phyloP scores from a whole-genome alignment of 176 grass and related monocot genomes.

The Aegilops speltoides region DNA sequence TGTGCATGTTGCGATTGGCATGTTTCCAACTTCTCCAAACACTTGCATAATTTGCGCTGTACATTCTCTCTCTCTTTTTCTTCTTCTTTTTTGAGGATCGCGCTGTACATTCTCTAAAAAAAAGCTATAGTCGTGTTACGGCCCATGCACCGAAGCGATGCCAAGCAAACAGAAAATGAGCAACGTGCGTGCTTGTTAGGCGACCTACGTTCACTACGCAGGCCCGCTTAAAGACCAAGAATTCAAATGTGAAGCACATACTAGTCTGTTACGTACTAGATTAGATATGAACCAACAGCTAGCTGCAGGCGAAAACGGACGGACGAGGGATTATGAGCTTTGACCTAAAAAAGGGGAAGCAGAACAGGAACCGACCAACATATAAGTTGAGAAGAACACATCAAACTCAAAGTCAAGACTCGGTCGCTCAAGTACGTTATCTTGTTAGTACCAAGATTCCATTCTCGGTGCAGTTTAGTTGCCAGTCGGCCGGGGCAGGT shows the following conservation, averaged over 20 bases:
- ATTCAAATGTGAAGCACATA: too few relatives aligned
- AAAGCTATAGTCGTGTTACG: too few relatives aligned
- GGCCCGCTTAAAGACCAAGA: background rate
- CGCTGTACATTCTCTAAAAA: too few relatives aligned
- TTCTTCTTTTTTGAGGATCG: too few relatives aligned
- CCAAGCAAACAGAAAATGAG: too few relatives aligned
- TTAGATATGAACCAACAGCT: conserved; percentile 18
- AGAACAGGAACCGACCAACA: background rate
- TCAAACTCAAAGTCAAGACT: background rate
- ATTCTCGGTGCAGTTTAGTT: background rate
- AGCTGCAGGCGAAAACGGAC: background rate
- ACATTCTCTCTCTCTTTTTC: too few relatives aligned
- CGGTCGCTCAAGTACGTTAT: background rate
- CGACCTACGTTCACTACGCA: background rate
- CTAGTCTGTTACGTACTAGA: too few relatives aligned
- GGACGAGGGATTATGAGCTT: background rate
- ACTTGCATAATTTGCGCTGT: too few relatives aligned
- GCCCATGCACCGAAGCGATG: too few relatives aligned
- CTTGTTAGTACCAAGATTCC: background rate
- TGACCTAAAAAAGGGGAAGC: conserved; percentile 23
- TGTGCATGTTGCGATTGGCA: too few relatives aligned
- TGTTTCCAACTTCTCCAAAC: too few relatives aligned
- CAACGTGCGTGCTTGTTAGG: background rate
- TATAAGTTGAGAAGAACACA: background rate
- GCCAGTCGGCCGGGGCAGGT: background rate